Conservation (phyloP, 768 basidiomycete genomes). For the Holtermanniella nyarrowii region DNA sequence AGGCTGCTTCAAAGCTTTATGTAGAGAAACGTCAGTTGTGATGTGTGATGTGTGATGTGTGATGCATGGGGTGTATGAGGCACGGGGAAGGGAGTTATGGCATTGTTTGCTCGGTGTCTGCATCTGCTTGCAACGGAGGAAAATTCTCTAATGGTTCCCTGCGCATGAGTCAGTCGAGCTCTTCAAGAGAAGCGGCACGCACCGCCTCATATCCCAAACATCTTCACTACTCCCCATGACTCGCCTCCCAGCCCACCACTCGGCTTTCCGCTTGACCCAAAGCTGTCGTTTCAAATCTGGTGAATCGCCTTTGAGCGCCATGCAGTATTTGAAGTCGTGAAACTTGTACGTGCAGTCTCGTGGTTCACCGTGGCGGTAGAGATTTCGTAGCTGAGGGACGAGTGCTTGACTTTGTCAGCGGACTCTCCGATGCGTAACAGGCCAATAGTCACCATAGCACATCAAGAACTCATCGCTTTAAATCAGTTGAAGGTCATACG, state of each 20-base stretch:
- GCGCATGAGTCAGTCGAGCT: conserved; percentile 1
- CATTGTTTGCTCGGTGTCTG: too few relatives aligned
- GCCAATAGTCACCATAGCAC: conserved; percentile 43
- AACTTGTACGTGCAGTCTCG: conserved; percentile 63
- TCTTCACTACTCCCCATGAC: conserved; percentile 79
- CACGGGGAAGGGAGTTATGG: too few relatives aligned
- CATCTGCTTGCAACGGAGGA: conserved; percentile 39
- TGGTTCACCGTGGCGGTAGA: conserved; percentile 75
- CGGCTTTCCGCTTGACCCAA: conserved; percentile 78
- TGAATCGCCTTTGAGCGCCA: conserved; percentile 66
- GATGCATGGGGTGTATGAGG: too few relatives aligned
- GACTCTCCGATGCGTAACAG: too few relatives aligned
- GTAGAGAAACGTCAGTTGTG: too few relatives aligned
- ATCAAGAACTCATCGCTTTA: conserved; percentile 42
- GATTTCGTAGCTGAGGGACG: conserved; percentile 64
- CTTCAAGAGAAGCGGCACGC: conserved; percentile 36
- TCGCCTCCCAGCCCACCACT: conserved; percentile 84
- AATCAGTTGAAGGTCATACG: conserved; percentile 50
- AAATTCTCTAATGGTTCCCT: conserved; percentile 51
- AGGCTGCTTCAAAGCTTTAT: neutral
- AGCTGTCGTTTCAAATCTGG: conserved; percentile 66
- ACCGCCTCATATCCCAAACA: conserved; percentile 84
- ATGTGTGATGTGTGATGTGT: too few relatives aligned
- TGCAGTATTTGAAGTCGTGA: conserved; percentile 91
- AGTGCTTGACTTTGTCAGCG: conserved; percentile 48